Percentiles rank a stretch among this genome's conserved stretches.
phyloP scores from a whole-genome alignment of 2,329 filamentous ascomycete species.

The Delphinella strobiligena region DNA sequence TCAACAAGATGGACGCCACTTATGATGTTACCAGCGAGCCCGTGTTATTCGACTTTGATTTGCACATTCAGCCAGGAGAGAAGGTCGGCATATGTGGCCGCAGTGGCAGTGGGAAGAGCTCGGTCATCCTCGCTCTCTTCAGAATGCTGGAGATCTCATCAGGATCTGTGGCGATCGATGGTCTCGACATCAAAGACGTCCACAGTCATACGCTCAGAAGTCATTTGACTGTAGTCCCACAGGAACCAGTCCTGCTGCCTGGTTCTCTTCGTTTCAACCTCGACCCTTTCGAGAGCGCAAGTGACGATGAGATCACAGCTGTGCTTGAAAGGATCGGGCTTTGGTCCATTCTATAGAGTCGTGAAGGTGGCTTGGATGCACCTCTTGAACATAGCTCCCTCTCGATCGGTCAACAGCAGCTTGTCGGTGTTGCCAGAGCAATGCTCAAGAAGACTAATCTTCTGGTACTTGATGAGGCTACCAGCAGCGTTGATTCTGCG shows the following conservation, averaged over 20 bases:
- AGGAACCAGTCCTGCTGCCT: conserved; percentile 39
- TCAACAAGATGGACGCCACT: conserved; percentile 45
- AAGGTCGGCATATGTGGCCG: conserved; percentile 1
- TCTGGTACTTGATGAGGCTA: conserved; percentile 24
- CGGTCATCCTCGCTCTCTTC: conserved; percentile 35
- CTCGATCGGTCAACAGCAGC: conserved; percentile 38
- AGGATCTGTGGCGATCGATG: conserved; percentile 36
- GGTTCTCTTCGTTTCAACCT: conserved; percentile 38
- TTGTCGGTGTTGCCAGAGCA: conserved; percentile 37
- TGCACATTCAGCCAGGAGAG: not conserved
- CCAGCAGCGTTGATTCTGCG: conserved; percentile 6
- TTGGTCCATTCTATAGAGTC: conserved; percentile 10
- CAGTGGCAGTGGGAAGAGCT: conserved; percentile 35
- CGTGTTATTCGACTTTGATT: not conserved
- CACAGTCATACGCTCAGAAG: conserved; percentile 32
- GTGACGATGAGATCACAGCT: conserved; percentile 27
- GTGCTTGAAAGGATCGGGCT: conserved; percentile 36
- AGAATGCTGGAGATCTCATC: conserved; percentile 34
- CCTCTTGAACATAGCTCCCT: conserved; percentile 21
- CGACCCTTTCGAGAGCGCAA: conserved; percentile 27
- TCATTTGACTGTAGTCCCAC: conserved; percentile 33
- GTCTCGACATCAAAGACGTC: conserved; percentile 32
- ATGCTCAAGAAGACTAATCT: conserved; percentile 30
- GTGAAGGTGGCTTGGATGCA: conserved; percentile 25
- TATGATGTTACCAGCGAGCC: conserved; percentile 7